phyloP scores from a whole-genome alignment of 202 grass and related monocot species.

The Eragrostis tef region DNA sequence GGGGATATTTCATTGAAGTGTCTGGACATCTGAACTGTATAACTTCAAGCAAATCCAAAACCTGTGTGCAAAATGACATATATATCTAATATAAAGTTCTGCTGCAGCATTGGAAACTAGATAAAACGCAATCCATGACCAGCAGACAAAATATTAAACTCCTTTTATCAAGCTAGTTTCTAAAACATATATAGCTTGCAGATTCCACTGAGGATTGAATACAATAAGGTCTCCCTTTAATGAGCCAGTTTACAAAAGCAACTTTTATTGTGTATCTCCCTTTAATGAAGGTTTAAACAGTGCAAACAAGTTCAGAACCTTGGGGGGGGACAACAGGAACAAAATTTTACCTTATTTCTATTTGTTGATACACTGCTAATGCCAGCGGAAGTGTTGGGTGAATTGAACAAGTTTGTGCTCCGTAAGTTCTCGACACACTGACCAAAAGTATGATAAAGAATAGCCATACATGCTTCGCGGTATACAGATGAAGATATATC shows the following conservation, averaged over 20 bases:
- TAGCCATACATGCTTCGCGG: conserved; percentile 72
- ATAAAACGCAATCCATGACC: conserved; percentile 5
- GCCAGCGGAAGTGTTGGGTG: conserved; percentile 37
- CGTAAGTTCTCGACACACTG: conserved; percentile 45
- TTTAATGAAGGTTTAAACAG: background rate
- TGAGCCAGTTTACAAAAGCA: background rate
- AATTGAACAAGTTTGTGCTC: conserved; percentile 48
- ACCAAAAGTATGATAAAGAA: conserved; percentile 76
- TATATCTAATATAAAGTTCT: conserved; percentile 17
- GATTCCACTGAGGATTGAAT: background rate
- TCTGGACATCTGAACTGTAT: conserved; percentile 84
- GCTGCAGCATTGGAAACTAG: conserved; percentile 2
- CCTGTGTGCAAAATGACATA: conserved; percentile 52
- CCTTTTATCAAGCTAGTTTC: background rate
- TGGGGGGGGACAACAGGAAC: background rate
- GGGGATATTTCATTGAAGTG: conserved; percentile 68
- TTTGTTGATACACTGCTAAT: conserved; percentile 45
- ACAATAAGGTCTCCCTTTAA: background rate
- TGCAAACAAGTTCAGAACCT: background rate
- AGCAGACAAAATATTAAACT: background rate
- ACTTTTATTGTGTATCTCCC: background rate
- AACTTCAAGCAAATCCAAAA: conserved; percentile 88
- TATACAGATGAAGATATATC: conserved; percentile 76
- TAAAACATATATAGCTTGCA: conserved; percentile 3
- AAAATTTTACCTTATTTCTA: conserved; percentile 60